Evolutionary conservation across 2,329 filamentous ascomycete genomes (phyloP).

Genomic region (Mycocentrospora acerina): DNA sequence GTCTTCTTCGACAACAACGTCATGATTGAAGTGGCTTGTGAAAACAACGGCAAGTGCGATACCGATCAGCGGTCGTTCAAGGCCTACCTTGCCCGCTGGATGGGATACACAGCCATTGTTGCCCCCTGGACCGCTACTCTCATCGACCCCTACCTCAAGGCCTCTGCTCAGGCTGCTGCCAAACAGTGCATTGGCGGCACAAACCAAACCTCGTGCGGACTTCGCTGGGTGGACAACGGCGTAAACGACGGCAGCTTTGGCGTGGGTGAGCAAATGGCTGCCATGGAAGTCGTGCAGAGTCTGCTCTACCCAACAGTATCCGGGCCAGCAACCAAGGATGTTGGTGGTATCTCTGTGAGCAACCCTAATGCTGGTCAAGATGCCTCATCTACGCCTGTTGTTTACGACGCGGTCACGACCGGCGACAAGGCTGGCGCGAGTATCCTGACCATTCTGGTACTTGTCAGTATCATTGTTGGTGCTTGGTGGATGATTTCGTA

Average conservation of each 20-base stretch:
- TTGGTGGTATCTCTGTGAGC: conserved; percentile 55
- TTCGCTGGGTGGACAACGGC: conserved; percentile 46
- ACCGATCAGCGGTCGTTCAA: conserved; percentile 52
- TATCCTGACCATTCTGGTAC: conserved; percentile 61
- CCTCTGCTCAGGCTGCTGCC: conserved; percentile 59
- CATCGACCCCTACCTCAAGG: conserved; percentile 55
- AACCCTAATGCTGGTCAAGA: conserved; percentile 46
- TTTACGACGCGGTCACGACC: conserved; percentile 49
- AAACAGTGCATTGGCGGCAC: conserved; percentile 54
- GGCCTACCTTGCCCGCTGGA: conserved; percentile 47
- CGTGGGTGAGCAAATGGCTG: conserved; percentile 62
- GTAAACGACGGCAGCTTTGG: conserved; percentile 53
- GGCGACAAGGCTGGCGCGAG: conserved; percentile 70
- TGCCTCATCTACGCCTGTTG: conserved; percentile 30
- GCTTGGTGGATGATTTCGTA: conserved; percentile 55
- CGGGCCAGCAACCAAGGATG: conserved; percentile 49
- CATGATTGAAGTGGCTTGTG: conserved; percentile 53
- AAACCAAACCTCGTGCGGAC: conserved; percentile 50
- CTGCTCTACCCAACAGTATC: conserved; percentile 39
- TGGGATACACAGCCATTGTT: conserved; percentile 44
- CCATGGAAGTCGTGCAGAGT: conserved; percentile 55
- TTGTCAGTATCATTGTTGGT: conserved; percentile 59
- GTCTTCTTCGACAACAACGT: conserved; percentile 49
- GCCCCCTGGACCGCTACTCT: conserved; percentile 39
- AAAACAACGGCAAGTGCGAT: conserved; percentile 49